Evolutionary conservation across 306 rosid genomes (phyloP).

Genomic region (Lithocarpus polystachyus): DNA sequence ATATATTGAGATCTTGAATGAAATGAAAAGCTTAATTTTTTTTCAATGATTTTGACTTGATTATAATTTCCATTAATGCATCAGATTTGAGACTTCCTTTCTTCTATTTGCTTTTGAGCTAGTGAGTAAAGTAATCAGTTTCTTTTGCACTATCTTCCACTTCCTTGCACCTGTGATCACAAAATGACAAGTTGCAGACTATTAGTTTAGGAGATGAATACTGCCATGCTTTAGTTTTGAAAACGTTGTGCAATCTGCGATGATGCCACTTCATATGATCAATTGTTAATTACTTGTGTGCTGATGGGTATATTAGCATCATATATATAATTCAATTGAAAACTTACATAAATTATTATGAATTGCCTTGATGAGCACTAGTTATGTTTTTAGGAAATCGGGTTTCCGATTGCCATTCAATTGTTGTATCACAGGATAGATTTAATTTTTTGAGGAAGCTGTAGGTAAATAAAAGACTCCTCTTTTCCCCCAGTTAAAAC

Average conservation of each 20-base stretch:
- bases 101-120: neutral
- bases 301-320: neutral
- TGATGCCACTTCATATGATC: neutral
- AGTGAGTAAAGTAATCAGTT: neutral
- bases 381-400: neutral
- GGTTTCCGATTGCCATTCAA: neutral
- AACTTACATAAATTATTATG: neutral
- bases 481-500: slow-evolving; percentile 14
- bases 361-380: neutral
- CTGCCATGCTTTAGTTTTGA: neutral
- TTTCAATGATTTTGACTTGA: neutral
- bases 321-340: neutral
- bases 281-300: neutral
- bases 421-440: neutral
- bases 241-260: neutral
- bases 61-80: neutral
- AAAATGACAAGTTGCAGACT: neutral
- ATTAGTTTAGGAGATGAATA: too few relatives aligned
- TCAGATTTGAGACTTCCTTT: neutral
- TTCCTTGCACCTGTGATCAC: neutral
- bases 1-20: neutral
- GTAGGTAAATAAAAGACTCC: neutral
- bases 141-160: neutral
- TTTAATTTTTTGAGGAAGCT: neutral
- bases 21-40: neutral